Percentiles rank a stretch among this genome's conserved stretches.
Evolutionary conservation across 495 filamentous ascomycete species (phyloP).

Genomic region (Aspergillus carlsbadensis): DNA sequence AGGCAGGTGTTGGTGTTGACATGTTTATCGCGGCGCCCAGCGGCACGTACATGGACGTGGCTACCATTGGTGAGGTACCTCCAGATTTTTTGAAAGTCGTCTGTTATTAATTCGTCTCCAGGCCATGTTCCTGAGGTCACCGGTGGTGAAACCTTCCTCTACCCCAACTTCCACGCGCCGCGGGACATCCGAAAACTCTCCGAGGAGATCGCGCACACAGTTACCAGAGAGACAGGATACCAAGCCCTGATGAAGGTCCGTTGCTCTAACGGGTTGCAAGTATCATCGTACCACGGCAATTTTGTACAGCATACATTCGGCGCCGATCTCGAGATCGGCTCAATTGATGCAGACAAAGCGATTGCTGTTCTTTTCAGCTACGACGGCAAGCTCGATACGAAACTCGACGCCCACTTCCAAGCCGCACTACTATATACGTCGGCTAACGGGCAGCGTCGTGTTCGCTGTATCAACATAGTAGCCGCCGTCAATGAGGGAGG

Average conservation of each 20-base stretch:
- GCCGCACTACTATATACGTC: conserved; percentile 93
- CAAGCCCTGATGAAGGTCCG: conserved; percentile 98
- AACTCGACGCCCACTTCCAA: conserved; percentile 97
- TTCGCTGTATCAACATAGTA: conserved; percentile 90
- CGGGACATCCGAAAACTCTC: conserved; percentile 82
- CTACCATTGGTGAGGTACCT: conserved; percentile 74
- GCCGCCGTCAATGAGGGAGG: conserved; percentile 84
- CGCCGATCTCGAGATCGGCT: conserved; percentile 92
- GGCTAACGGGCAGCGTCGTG: conserved; percentile 81
- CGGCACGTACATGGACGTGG: conserved; percentile 89
- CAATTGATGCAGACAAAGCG: conserved; percentile 91
- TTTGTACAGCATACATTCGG: conserved; percentile 93
- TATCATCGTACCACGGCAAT: conserved; percentile 91
- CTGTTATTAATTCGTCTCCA: conserved; percentile 10
- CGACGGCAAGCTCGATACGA: conserved; percentile 94
- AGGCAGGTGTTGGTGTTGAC: conserved; percentile 83
- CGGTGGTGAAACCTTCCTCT: conserved; percentile 93
- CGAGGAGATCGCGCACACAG: conserved; percentile 80
- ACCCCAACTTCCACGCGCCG: conserved; percentile 88
- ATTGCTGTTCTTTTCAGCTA: conserved; percentile 91
- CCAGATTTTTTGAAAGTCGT: neutral
- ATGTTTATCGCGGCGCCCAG: conserved; percentile 91
- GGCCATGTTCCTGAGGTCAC: conserved; percentile 55
- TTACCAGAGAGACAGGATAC: conserved; percentile 92
- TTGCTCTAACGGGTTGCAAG: conserved; percentile 94